phyloP scores from a whole-genome alignment of 2,329 filamentous ascomycete genomes.

The Sclerotinia minor region DNA sequence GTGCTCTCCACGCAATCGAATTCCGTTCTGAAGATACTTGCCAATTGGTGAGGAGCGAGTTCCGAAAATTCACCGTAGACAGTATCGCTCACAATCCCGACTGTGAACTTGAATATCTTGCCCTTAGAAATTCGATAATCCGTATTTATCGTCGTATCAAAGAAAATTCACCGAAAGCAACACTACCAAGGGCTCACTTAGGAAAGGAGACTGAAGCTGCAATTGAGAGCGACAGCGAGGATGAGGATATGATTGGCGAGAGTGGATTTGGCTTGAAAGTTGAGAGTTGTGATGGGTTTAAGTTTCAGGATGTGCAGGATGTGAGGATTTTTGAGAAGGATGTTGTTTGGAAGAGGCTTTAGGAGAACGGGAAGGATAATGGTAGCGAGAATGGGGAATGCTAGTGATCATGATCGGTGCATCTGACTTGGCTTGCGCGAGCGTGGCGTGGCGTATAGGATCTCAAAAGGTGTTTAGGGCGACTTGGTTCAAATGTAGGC shows the following conservation, averaged over 20 bases:
- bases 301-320: slow-evolving; percentile 49
- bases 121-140: slow-evolving; percentile 53
- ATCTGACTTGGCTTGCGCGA: neutral
- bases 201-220: slow-evolving; percentile 29
- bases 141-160: slow-evolving; percentile 45
- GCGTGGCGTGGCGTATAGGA: neutral
- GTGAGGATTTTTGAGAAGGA: slow-evolving; percentile 62
- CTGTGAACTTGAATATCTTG: slow-evolving; percentile 59
- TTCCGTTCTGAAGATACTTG: slow-evolving; percentile 58
- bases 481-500: neutral
- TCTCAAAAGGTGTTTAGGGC: neutral
- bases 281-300: slow-evolving; percentile 46
- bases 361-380: neutral
- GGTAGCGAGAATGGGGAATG: too few relatives aligned
- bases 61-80: slow-evolving; percentile 59
- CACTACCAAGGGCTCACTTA: neutral
- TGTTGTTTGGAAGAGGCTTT: slow-evolving; percentile 49
- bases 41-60: slow-evolving; percentile 54
- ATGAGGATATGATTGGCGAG: slow-evolving; percentile 32
- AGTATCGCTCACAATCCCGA: slow-evolving; percentile 56
- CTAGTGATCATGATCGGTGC: neutral
- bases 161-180: too few relatives aligned
- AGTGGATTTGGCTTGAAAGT: slow-evolving; percentile 31
- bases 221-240: slow-evolving; percentile 35
- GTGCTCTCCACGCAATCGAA: slow-evolving; percentile 56